Base-by-base conservation (phyloP, 768 basidiomycete species). In the Mycena pura region DNA sequence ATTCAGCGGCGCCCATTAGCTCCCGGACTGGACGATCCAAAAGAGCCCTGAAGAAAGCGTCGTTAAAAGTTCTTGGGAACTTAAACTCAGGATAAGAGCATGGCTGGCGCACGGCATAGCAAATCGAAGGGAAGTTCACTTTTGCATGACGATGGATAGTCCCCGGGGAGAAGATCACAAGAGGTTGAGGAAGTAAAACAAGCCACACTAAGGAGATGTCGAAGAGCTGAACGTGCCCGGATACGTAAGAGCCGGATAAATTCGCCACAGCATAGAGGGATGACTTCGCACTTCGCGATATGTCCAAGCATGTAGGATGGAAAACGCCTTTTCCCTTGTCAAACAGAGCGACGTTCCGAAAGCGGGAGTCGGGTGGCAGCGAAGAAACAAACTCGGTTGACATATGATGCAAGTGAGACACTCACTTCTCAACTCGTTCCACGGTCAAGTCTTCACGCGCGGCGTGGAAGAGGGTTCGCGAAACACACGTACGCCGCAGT, bases 161-260 rank as follows among this genome's bases (percentile, higher is more conserved):
- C 24, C 28, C 8, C 36, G 19, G 38, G 22, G 6, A 27, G 51
- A 60, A 53, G 24, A 28, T 29, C 41, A 38, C n/a, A 27, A 25
- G 57, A 38, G 29, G 22, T 36, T 21, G 10, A 14, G 28, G 45
- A 54, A 34, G 32, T 25, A 22, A 28, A 62, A 48, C 24, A 36
- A 29, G 46, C 5, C 21, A 39, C 31, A 48, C 25, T 29, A 31
- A 29, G 36, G 19, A 41, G 34, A 46, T 52, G 43, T 58, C 38
- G 24, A 61, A 43, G 47, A 43, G 32, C 31, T 50, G 47, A 55
- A 49, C 53, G 60, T 56, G 60, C 31, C 45, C n/a, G 32, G 17
- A 24, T 44, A 62, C 53, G 60, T 62, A 53, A 62, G 49, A 62
- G 17, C 60, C 60, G 52, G 40, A 19, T 25, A 22, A 48, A 45